Conservation (phyloP, 2,329 filamentous ascomycete genomes). For the Sporothrix brunneoviolacea region DNA sequence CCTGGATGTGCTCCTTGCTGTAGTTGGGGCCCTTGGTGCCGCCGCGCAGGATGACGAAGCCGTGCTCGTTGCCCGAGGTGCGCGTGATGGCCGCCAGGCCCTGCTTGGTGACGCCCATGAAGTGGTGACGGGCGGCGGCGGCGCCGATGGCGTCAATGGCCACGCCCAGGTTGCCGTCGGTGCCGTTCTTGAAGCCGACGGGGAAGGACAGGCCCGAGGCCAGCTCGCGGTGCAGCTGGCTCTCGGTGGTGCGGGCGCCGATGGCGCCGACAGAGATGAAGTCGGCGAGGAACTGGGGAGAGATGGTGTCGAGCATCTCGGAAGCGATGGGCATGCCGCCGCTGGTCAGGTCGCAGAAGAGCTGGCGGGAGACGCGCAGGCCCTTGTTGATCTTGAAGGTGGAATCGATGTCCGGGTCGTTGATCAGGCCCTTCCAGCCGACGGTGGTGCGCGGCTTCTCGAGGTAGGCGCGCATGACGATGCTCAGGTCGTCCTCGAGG, state of each 20-base stretch:
- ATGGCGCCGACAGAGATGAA: slow-evolving; percentile 93
- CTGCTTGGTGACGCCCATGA: slow-evolving; percentile 98
- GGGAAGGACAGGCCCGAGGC: slow-evolving; percentile 94
- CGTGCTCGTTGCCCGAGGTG: slow-evolving; percentile 91
- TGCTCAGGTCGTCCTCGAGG: slow-evolving; percentile 74
- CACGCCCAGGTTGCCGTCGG: slow-evolving; percentile 82
- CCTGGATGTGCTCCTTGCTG: slow-evolving; percentile 75
- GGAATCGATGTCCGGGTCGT: slow-evolving; percentile 95
- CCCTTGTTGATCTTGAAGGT: slow-evolving; percentile 99
- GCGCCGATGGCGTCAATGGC: slow-evolving; percentile 94
- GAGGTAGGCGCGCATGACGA: slow-evolving; percentile 98
- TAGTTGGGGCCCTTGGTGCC: slow-evolving; percentile 91
- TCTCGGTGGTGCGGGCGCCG: slow-evolving; percentile 92
- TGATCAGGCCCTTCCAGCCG: slow-evolving; percentile 98
- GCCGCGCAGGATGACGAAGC: slow-evolving; percentile 91
- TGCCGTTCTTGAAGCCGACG: slow-evolving; percentile 99
- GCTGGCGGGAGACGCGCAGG: slow-evolving; percentile 79
- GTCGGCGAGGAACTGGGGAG: slow-evolving; percentile 94
- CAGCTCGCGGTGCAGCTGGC: slow-evolving; percentile 91
- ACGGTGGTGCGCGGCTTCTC: slow-evolving; percentile 98
- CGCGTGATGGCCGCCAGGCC: slow-evolving; percentile 90
- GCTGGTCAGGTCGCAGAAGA: slow-evolving; percentile 85
- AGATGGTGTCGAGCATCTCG: slow-evolving; percentile 99
- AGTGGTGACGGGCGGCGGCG: slow-evolving; percentile 81
- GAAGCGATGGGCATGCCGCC: slow-evolving; percentile 90